Evolutionary conservation across 2,329 filamentous ascomycete species (phyloP), one percentile per base, ranked within the genome.

Genomic region (Bipolaris sorokiniana): DNA sequence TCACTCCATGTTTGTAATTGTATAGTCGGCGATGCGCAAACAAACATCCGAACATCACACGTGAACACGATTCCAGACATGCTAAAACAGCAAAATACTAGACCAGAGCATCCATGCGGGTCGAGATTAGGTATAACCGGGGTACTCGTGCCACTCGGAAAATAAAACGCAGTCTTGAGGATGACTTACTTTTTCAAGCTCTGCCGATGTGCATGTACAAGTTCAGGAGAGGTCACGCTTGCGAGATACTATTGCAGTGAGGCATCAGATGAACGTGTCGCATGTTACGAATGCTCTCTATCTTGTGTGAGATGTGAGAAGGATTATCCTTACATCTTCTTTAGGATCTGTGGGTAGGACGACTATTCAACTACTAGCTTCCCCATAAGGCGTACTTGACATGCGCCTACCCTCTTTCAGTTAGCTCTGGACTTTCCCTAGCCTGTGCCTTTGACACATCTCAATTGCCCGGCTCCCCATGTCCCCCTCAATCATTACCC

Each of bases 371-470:
- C 20, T 37, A 10, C 22, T 38, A 48, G 34, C 46, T 48, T 38
- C 44, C 45, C 38, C 20, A 45, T 31, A 59, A 59, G 56, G 56
- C 56, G 56, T 38, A 47, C 31, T 56, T 59, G 56, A 59, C 56
- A 59, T 56, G 22, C 54, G 48, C 53, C 26, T 48, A 49, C n/a
- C 56, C 53, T n/a, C 9, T 44, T 56, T 36, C 1, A 23, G 56
- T 49, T 59, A 59, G 56, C 37, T 40, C 9, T n/a, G 15, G 13
- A 9, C 10, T 5, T 11, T 7, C 33, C 15, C 7, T 55, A 51
- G 56, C 47, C 42, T 20, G 38, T 33, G 28, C n/a, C 20, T 48
- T 44, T 31, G 11, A 45, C 44, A 47, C 18, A 38, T 28, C 23
- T 31, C 10, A 36, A 37, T 42, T 18, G 48, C 34, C 42, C 23